Evolutionary conservation across 31 red algal species (phyloP), one percentile per base, ranked within the genome.

Genomic region (Bonnemaisonia californica): DNA sequence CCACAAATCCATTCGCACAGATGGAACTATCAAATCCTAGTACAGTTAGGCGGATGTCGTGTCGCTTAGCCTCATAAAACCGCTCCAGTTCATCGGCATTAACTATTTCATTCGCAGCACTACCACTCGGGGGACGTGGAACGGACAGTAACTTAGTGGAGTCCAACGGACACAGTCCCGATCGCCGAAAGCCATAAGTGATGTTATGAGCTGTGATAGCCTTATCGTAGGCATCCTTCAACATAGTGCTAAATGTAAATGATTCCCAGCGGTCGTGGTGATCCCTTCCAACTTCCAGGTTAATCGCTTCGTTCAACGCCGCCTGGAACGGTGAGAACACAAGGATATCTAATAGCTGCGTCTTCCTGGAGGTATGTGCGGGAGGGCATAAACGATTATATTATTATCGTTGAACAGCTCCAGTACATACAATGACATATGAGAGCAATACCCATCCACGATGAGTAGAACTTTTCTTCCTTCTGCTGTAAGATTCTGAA

Each of bases 321-420:
- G 23, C 36, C 26, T 81, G 66, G 39, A 45, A 69, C n/a, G 9
- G 77, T 24, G 36, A 54, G 21, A 81, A 81, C 3, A 48, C 3
- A 8, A 35, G 23, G 4, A 65, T 37, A 16, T 81, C 77, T 57
- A 81, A 54, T 33, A 62, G 60, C 62, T 81, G 77, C 2, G 77
- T 45, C 48, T 69, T 66, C 39, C 59, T 33, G 13, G 37, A 69
- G 19, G 77, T 69, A 69, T 81, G 77, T 2, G 77, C 36, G 77
- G 77, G 2, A 81, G 62, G 3, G 62, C 59, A 28, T 69, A 81
- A 48, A 69, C 77, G 12, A 69, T 69, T 38, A 81, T 57, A 62
- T 69, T 55, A 41, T 69, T 48, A 2, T 66, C 62, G 18, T 31
- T 45, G 33, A 81, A 81, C 5, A 69, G 22, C 22, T 54, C n/a